phyloP scores from a whole-genome alignment of 257 asterid species.

The Solanum piurae region DNA sequence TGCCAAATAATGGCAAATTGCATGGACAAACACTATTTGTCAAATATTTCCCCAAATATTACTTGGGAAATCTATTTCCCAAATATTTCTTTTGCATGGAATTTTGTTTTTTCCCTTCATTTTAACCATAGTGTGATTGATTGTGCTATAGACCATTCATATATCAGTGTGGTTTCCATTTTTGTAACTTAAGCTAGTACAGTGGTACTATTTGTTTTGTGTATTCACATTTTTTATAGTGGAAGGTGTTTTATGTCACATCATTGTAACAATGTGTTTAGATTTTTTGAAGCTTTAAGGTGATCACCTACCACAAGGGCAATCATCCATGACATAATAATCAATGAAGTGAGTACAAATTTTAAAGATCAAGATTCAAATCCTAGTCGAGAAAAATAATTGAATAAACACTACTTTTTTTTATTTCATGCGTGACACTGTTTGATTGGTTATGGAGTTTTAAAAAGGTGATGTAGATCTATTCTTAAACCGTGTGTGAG shows the following conservation, averaged over 20 bases:
- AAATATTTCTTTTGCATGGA: not conserved
- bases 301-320: not conserved
- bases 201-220: not conserved
- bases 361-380: not conserved
- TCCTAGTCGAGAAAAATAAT: not conserved
- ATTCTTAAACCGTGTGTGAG: not conserved
- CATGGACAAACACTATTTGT: too few species aligned
- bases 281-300: not conserved
- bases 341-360: not conserved
- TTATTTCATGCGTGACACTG: not conserved
- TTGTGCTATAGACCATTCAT: not conserved
- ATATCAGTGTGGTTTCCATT: not conserved
- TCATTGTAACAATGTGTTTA: not conserved
- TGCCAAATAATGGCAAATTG: too few species aligned
- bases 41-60: too few species aligned
- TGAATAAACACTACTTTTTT: not conserved
- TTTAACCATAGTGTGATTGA: not conserved
- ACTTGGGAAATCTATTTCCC: too few species aligned
- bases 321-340: not conserved
- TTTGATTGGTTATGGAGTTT: not conserved
- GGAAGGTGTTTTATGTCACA: not conserved
- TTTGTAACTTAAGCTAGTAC: not conserved
- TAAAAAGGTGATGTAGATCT: not conserved
- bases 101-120: not conserved
- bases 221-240: not conserved